Evolutionary conservation across 2,329 filamentous ascomycete genomes (phyloP).

Genomic region (Diaporthe vexans): DNA sequence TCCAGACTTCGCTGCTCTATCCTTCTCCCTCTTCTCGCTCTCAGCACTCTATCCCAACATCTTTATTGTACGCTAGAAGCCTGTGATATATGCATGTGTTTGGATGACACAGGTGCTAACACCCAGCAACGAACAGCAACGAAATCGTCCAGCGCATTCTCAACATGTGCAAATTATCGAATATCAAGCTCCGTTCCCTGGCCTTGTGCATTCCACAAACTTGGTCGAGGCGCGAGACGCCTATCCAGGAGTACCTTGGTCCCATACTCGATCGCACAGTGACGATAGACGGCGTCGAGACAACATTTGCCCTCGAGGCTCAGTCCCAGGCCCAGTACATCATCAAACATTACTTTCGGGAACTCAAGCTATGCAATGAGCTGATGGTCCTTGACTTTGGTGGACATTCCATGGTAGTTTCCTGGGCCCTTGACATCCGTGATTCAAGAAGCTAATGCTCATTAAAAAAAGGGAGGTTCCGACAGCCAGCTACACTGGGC

Average conservation of each 20-base stretch:
- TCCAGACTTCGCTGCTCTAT: neutral
- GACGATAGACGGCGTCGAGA: neutral
- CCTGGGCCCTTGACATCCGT: accelerated
- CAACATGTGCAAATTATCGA: neutral
- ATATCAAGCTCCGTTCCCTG: neutral
- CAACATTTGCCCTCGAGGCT: slow-evolving; percentile 8
- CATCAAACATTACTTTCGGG: neutral
- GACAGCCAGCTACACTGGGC: slow-evolving; percentile 10
- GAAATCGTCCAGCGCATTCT: neutral
- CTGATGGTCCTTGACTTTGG: slow-evolving; percentile 28
- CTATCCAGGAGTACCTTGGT: slow-evolving; percentile 19
- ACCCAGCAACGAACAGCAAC: neutral
- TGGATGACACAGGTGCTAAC: neutral
- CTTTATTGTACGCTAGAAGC: too few relatives aligned
- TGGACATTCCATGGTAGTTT: slow-evolving; percentile 3
- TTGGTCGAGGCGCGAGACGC: slow-evolving; percentile 25
- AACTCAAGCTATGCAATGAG: neutral
- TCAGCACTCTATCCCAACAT: too few relatives aligned
- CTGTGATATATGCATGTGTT: too few relatives aligned
- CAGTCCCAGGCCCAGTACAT: slow-evolving; percentile 21
- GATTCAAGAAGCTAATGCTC: neutral
- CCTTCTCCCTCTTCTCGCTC: too few relatives aligned
- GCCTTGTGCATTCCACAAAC: slow-evolving; percentile 25
- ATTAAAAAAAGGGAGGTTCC: neutral
- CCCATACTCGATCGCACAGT: slow-evolving; percentile 25